Evolutionary conservation across 805 yeast genomes (phyloP), one percentile per base, ranked within the genome.

Genomic region (Isabelozyma rhagii): DNA sequence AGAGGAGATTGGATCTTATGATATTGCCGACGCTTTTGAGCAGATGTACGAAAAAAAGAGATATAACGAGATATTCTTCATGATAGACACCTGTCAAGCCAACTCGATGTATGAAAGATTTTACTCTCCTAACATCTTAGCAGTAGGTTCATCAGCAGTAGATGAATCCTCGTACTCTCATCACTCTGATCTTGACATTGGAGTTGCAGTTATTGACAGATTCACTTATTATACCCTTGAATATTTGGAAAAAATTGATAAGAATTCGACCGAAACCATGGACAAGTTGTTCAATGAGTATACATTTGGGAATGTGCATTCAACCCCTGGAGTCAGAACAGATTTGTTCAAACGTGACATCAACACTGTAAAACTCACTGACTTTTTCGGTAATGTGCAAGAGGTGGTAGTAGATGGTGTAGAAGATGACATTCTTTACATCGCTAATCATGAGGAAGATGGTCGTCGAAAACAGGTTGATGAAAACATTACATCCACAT

Each of bases 31-130:
- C 69, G 98, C 98, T 2, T 89, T 94, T 71, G 96, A 83, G 47
- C 97, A 94, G 66, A 94, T 94, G 99, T 83, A 89, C 72, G 97
- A 93, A 65, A 92, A 92, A 80, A 87, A 88, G 58, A 78, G 99
- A 49, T 94, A 94, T 73, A 91, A 92, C 59, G 98, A 94, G 72
- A 88, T 94, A 34, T 83, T 94, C 63, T 94, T 94, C 70, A 94
- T 94, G 98, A 87, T 94, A 55, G 99, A 94, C 67, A 94, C 99
- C 0, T 94, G 99, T 64, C 99, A 94, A 74, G 99, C 99, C 25
- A 94, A 93, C 69, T 90, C 99, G 13, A 93, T 94, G 99, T 94
- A 87, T 70, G 85, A 96, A 50, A 82, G 87, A 61, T 84, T 93
- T 62, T 91, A 90, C 64, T 87, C 97, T 8, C 98, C 99, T 34